These are phyloP conservation scores for Penicillium sp. DNA, from an alignment of 2,329 filamentous ascomycete species.

Conservation along the genomic window DNA sequence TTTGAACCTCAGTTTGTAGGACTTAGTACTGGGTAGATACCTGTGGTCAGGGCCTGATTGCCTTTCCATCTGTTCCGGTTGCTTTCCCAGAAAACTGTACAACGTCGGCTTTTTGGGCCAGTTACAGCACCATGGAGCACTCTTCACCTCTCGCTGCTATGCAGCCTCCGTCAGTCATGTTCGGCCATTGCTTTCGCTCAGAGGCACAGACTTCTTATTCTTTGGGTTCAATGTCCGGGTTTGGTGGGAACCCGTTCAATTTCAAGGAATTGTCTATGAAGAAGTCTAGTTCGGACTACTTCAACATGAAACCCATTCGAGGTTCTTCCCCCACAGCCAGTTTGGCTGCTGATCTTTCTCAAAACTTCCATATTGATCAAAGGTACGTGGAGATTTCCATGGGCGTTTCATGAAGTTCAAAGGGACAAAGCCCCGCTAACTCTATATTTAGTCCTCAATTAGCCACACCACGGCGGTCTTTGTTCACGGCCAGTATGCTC, in stretches of 20 bases:
- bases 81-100: slow-evolving; percentile 9
- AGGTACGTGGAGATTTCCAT: slow-evolving; percentile 56
- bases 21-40: slow-evolving; percentile 7
- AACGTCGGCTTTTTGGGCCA: slow-evolving; percentile 10
- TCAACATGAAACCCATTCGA: slow-evolving; percentile 70
- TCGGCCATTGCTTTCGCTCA: slow-evolving; percentile 60
- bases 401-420: background rate
- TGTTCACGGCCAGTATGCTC: slow-evolving; percentile 74
- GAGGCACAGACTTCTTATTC: slow-evolving; percentile 55
- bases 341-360: slow-evolving; percentile 87
- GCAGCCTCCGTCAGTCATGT: slow-evolving; percentile 67
- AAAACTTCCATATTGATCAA: slow-evolving; percentile 94
- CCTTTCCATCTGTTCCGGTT: background rate
- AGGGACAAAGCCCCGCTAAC: slow-evolving; percentile 37
- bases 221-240: slow-evolving; percentile 50
- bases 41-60: background rate
- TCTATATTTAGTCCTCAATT: slow-evolving; percentile 66
- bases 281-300: slow-evolving; percentile 70
- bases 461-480: slow-evolving; percentile 76
- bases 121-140: slow-evolving; percentile 66
- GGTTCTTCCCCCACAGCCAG: slow-evolving; percentile 89
- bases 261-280: slow-evolving; percentile 73
- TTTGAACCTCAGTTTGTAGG: slow-evolving; percentile 10
- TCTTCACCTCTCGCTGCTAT: slow-evolving; percentile 93
- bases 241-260: slow-evolving; percentile 67